Base-by-base conservation (phyloP, 2,329 filamentous ascomycete species). In the Golovinomyces cichoracearum region DNA sequence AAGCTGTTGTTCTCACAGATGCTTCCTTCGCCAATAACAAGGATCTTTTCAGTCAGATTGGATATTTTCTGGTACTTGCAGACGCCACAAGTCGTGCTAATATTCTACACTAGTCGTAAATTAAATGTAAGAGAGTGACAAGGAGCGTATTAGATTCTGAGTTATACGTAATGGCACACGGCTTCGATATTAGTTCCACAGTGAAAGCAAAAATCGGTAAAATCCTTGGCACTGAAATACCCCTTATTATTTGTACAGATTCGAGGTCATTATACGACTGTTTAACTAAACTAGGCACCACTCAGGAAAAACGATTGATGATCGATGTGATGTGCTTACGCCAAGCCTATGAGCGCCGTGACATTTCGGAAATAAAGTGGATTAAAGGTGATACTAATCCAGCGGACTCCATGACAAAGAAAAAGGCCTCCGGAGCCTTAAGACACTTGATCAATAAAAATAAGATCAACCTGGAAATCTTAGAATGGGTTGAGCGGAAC, bases 81-180 rank as follows among this genome's bases (percentile, higher is more conserved):
- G 22, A 48, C 22, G 12, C 15, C 6, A 37, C 12, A 2, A 48
- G 26, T n/a, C 7, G n/a, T 23, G 46, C 33, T 40, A 48, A 48
- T 40, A 48, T 48, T 9, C 7, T 40, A 5, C 25, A 48, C 17
- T 48, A 27, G 31, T 23, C n/a, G 2, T 48, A 4, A 15, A 26
- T 40, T 17, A 48, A 40, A 25, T 48, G 33, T 26, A 48, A 48
- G 35, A 48, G 19, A 40, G 46, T 48, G 15, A 48, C 33, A 9
- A 3, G 46, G 27, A 40, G 31, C n/a, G 31, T 40, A n/a, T 19
- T 48, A 27, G 33, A 31, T 12, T 40, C 22, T 25, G 22, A 48
- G 25, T 17, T 48, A 25, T 48, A 40, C 33, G 3, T 1, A 5
- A 47, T 47, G 29, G 19, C 29, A 7, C 27, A 47, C 19, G 29